Evolutionary conservation across 352 stramenopile genomes (phyloP).

Genomic region (Phytophthora macrochlamydospora): DNA sequence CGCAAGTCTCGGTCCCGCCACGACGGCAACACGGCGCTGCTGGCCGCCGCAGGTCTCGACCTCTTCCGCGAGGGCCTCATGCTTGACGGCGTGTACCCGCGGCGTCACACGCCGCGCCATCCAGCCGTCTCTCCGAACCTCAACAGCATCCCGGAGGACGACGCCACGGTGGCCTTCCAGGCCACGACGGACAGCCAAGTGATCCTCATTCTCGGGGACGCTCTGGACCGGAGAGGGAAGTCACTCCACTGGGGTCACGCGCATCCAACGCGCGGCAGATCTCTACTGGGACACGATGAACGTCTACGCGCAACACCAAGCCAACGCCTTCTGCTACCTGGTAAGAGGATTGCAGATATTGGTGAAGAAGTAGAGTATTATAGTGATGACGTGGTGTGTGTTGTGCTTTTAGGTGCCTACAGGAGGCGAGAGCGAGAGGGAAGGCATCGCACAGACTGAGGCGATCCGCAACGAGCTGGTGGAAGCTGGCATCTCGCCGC

Average conservation of each 20-base stretch:
- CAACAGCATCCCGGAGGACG: slow-evolving; percentile 56
- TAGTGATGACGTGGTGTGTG: background rate
- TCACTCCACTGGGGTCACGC: slow-evolving; percentile 33
- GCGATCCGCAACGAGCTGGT: slow-evolving; percentile 58
- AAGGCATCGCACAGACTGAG: slow-evolving; percentile 54
- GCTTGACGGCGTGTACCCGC: slow-evolving; percentile 52
- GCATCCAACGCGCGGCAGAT: slow-evolving; percentile 48
- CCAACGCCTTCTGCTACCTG: slow-evolving; percentile 49
- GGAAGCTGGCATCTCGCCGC: slow-evolving; percentile 56
- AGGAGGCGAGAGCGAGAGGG: slow-evolving; percentile 43
- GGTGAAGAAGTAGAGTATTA: background rate
- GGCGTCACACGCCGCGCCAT: slow-evolving; percentile 39
- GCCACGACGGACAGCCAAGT: slow-evolving; percentile 38
- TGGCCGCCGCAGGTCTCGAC: slow-evolving; percentile 61
- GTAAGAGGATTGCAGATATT: slow-evolving; percentile 14
- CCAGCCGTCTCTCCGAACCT: slow-evolving; percentile 59
- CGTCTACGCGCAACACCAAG: slow-evolving; percentile 42
- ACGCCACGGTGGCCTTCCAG: slow-evolving; percentile 17
- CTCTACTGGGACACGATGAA: slow-evolving; percentile 61
- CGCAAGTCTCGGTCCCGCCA: slow-evolving; percentile 3
- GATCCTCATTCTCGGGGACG: slow-evolving; percentile 57
- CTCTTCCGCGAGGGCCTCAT: slow-evolving; percentile 67
- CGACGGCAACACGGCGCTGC: slow-evolving; percentile 25
- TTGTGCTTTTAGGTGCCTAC: slow-evolving; percentile 11
- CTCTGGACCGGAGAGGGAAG: slow-evolving; percentile 23